Conservation (phyloP, 371 early-diverging fungal genomes). For the Mucor circinelloides region DNA sequence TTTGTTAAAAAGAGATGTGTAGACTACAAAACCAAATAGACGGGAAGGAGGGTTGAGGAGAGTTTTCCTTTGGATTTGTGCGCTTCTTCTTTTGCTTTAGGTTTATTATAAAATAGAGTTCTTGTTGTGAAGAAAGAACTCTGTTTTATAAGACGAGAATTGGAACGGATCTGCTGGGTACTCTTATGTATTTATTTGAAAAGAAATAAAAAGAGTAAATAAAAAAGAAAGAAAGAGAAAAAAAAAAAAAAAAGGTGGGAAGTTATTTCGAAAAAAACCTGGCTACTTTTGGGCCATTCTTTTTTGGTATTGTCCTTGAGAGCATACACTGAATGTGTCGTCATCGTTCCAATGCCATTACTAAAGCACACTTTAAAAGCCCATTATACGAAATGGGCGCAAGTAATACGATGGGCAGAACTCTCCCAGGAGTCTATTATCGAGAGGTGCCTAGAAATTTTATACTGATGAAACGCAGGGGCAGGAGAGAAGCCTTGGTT, state of each 20-base stretch:
- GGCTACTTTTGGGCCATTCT: not conserved
- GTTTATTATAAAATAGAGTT: constrained; percentile 4
- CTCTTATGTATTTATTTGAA: not conserved
- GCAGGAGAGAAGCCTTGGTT: not conserved
- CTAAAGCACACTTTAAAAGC: not conserved
- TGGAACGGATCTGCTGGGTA: not conserved
- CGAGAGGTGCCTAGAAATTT: not conserved
- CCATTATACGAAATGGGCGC: not conserved
- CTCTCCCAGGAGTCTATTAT: not conserved
- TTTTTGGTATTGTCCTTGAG: not conserved
- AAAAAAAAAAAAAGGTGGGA: not conserved
- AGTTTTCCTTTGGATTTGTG: not conserved
- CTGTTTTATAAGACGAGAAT: constrained; percentile 4
- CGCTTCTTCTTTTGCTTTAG: not conserved
- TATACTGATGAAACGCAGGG: constrained; percentile 2
- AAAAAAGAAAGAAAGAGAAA: constrained; percentile 3
- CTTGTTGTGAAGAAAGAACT: constrained; percentile 3
- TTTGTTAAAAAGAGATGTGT: not conserved
- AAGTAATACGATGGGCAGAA: not conserved
- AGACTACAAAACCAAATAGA: not conserved
- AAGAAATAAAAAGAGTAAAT: not conserved
- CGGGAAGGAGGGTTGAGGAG: not conserved
- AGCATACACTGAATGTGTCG: not conserved
- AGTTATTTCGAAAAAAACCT: not conserved
- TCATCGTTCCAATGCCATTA: not conserved